Evolutionary conservation across 768 basidiomycete genomes (phyloP).

Genomic region (Boletales sp.): DNA sequence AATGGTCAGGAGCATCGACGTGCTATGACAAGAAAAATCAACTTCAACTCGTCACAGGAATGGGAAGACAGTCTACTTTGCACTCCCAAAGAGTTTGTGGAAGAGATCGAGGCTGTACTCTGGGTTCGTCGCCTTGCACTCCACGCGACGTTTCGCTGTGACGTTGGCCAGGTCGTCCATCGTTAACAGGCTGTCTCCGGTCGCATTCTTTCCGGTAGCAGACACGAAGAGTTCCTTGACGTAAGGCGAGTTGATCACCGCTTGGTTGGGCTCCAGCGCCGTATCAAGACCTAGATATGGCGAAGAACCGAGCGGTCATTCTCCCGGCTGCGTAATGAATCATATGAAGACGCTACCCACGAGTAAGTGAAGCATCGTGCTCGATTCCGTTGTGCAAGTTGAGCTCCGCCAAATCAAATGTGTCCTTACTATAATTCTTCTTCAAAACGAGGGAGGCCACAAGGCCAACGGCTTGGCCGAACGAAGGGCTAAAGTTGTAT

Average conservation of each 20-base stretch:
- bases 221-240: constrained; percentile 57
- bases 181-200: constrained; percentile 39
- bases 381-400: constrained; percentile 64
- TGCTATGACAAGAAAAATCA: constrained; percentile 34
- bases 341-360: constrained; percentile 12
- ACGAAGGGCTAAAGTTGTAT: no score
- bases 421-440: constrained; percentile 52
- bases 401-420: constrained; percentile 63
- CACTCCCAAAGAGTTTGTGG: constrained; percentile 65
- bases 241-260: constrained; percentile 37
- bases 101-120: constrained; percentile 48
- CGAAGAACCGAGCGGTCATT: no score
- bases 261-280: constrained; percentile 47
- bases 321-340: no score
- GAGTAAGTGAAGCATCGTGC: constrained; percentile 33
- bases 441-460: constrained; percentile 2
- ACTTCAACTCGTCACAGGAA: neutral
- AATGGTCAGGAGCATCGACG: constrained; percentile 62
- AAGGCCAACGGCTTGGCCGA: no score
- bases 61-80: constrained; percentile 45
- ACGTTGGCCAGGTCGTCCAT: constrained; percentile 49
- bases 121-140: constrained; percentile 51
- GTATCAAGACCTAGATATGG: constrained; percentile 50
- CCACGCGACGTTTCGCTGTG: constrained; percentile 45
- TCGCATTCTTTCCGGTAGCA: constrained; percentile 55